Conservation (phyloP, 139 green algal species). For the Tetratostichococcus sp. region DNA sequence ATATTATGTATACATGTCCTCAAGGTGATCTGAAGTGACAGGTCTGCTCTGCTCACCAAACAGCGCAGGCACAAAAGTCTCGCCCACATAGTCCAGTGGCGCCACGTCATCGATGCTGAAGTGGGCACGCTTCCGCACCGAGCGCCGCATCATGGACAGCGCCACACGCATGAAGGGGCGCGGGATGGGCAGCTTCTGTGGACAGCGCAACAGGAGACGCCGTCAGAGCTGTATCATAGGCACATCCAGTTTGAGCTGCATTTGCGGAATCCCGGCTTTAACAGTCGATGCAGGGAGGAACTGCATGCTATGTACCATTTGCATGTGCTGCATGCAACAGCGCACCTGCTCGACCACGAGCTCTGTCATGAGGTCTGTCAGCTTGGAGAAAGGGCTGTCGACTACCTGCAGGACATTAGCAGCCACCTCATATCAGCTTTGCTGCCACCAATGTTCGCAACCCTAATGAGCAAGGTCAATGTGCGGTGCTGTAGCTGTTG, state of each 20-base stretch:
- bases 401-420: slow-evolving; percentile 66
- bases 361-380: slow-evolving; percentile 88
- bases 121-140: slow-evolving; percentile 64
- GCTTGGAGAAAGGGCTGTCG: slow-evolving; percentile 85
- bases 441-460: no score
- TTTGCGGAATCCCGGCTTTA: no score
- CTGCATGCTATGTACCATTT: no score
- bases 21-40: neutral
- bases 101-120: slow-evolving; percentile 77
- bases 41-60: slow-evolving; percentile 59
- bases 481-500: no score
- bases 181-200: slow-evolving; percentile 27
- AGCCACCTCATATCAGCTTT: no score
- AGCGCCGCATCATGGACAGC: slow-evolving; percentile 65
- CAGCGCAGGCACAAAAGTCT: slow-evolving; percentile 74
- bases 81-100: slow-evolving; percentile 39
- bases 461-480: no score
- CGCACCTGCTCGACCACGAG: slow-evolving; percentile 73
- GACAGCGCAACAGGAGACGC: neutral
- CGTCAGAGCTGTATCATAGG: no score
- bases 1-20: no score
- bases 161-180: slow-evolving; percentile 45
- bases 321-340: no score
- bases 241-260: no score
- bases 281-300: no score